Base-by-base conservation (phyloP, 192 early-diverging fungal genomes). In the Gigaspora rosea region DNA sequence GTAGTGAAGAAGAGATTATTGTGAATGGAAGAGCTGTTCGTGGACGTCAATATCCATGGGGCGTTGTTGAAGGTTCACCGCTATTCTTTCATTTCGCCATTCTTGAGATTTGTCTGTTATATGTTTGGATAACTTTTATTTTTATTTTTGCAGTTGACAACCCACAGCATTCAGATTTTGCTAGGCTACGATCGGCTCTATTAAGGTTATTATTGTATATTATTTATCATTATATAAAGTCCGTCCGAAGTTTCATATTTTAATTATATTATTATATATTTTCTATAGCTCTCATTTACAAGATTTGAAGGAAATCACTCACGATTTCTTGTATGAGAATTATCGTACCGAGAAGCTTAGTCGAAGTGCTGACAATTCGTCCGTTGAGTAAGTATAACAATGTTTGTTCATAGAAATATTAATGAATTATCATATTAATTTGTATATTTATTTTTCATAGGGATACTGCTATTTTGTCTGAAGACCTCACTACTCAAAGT, bases 251-350 rank as follows among this genome's bases (percentile, higher is more conserved):
- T 3, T 41, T 41, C 41, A 41, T 41, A 41, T 41, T 56, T 22
- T 67, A 27, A 50, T 20, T 51, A 66, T 12, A 12, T 80, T 12
- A 12, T 80, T 58, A 57, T 1, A n/a, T 50, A 7, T 41, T 41
- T 32, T 49, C 57, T 16, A 20, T 64, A 96, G 96, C 85, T 97
- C 96, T 76, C 98, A 99, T 82, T 89, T 99, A 76, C 94, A 96
- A 78, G 98, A 99, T 68, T 84, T 99, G 49, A 97, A 97, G 81
- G 98, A 98, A 70, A 96, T 95, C 78, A 99, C 98, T 15, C 95
- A 97, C 77, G 92, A 91, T 79, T 92, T 94, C 69, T 92, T 98
- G 79, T 99, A 99, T 82, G 94, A 97, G 80, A 91, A 94, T 65
- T 97, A 97, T 85, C 95, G 98, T 85, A 93, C 95, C 15, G 89